These are phyloP conservation scores for Ceratobasidium sp. DNA, from an alignment of 1,284 basidiomycete species.

Conservation along the genomic window DNA sequence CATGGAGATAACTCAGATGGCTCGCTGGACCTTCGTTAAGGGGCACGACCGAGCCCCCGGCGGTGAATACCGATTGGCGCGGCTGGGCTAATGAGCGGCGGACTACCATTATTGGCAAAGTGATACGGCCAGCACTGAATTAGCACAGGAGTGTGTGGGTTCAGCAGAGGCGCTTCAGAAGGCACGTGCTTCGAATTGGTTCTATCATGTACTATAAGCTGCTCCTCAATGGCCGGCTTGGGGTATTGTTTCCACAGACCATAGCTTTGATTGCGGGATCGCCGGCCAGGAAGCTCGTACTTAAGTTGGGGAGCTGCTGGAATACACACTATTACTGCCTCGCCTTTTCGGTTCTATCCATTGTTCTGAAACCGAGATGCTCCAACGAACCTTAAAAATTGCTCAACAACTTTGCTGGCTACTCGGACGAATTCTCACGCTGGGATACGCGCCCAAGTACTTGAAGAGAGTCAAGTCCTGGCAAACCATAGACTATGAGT, in stretches of 20 bases:
- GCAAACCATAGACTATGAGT: neutral
- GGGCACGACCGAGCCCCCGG: conserved; percentile 31
- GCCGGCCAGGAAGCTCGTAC: too few species aligned
- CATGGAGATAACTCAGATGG: conserved; percentile 33
- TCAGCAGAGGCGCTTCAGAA: neutral
- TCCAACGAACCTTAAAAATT: neutral
- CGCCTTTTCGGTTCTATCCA: too few species aligned
- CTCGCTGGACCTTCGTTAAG: conserved; percentile 34
- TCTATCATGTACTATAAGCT: neutral
- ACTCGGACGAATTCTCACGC: neutral
- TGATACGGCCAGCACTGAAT: too few species aligned
- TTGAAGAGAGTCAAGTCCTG: neutral
- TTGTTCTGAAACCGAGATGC: neutral
- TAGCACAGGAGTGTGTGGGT: too few species aligned
- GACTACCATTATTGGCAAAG: neutral
- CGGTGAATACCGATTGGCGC: conserved; percentile 33
- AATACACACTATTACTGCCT: too few species aligned
- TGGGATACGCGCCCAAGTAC: conserved; percentile 11
- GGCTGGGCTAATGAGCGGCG: conserved; percentile 29
- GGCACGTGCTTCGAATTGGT: neutral
- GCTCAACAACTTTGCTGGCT: neutral
- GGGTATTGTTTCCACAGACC: too few species aligned
- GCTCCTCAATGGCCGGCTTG: neutral
- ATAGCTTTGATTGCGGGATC: neutral
- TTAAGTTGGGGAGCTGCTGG: too few species aligned